These are phyloP conservation scores for Sanghuangporus sanghuang DNA, from an alignment of 1,284 basidiomycete genomes.

Conservation along the genomic window DNA sequence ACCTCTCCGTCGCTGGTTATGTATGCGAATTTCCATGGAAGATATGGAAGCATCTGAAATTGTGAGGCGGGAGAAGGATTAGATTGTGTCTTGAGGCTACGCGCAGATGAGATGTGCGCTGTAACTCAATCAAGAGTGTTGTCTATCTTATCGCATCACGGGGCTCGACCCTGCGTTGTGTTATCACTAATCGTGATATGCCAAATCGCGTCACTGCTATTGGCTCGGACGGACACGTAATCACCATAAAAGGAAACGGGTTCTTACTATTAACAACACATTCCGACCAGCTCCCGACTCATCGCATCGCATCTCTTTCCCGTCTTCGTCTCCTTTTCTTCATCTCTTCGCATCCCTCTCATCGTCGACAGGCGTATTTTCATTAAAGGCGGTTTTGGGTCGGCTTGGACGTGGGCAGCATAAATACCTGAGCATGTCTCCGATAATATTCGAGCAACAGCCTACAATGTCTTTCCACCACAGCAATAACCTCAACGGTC, in stretches of 20 bases:
- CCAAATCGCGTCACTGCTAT: neutral
- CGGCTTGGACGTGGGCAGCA: constrained; percentile 2
- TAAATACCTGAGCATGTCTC: constrained; percentile 27
- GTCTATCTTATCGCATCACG: constrained; percentile 5
- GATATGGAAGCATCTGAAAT: neutral
- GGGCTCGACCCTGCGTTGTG: neutral
- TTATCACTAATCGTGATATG: neutral
- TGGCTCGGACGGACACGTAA: neutral
- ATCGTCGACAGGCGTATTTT: neutral
- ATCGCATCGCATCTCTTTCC: neutral
- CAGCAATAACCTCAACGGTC: constrained; percentile 27
- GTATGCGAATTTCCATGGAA: too few relatives aligned
- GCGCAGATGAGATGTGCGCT: neutral
- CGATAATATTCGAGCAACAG: constrained; percentile 37
- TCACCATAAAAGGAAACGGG: neutral
- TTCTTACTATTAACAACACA: constrained; percentile 1
- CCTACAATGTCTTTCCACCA: constrained; percentile 42
- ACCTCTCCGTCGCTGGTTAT: neutral
- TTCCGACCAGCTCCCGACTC: neutral
- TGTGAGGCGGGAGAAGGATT: neutral
- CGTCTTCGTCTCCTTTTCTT: constrained; percentile 5
- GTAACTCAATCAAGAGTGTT: neutral
- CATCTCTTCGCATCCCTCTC: neutral
- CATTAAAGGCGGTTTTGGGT: neutral
- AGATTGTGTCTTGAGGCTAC: neutral